Conservation (phyloP, 306 rosid genomes). For the Dryas octopetala region DNA sequence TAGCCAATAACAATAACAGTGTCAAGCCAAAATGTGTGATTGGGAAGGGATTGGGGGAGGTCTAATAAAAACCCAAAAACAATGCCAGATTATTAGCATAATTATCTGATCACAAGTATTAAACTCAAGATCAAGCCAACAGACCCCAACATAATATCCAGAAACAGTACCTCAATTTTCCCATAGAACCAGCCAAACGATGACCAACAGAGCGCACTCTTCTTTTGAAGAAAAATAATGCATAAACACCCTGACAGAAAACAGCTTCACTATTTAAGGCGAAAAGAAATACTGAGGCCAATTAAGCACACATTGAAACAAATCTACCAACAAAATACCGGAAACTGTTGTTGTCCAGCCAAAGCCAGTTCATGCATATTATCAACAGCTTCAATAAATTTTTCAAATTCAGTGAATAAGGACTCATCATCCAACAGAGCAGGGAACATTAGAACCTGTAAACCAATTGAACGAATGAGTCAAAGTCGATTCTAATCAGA, state of each 20-base stretch:
- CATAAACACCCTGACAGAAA: conserved; percentile 81
- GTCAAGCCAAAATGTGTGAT: neutral
- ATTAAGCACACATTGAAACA: neutral
- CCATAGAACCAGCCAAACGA: conserved; percentile 88
- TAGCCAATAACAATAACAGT: neutral
- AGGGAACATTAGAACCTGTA: conserved; percentile 89
- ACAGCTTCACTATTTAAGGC: conserved; percentile 23
- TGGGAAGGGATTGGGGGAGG: neutral
- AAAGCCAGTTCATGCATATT: conserved; percentile 83
- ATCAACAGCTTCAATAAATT: conserved; percentile 88
- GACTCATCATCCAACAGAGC: conserved; percentile 68
- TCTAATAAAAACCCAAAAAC: neutral
- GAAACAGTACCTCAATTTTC: conserved; percentile 68
- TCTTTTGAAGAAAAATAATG: conserved; percentile 83
- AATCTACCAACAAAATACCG: conserved; percentile 50
- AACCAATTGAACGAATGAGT: conserved; percentile 22
- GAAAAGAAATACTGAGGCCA: conserved; percentile 5
- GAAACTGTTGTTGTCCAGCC: conserved; percentile 89
- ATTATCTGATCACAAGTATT: neutral
- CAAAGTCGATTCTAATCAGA: neutral
- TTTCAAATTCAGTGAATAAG: conserved; percentile 78
- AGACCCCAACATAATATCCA: neutral
- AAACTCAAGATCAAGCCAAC: neutral
- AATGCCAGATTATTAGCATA: neutral
- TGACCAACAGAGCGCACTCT: conserved; percentile 94